Evolutionary conservation across 768 basidiomycete species (phyloP).

Genomic region (Melanogaster broomeanus): DNA sequence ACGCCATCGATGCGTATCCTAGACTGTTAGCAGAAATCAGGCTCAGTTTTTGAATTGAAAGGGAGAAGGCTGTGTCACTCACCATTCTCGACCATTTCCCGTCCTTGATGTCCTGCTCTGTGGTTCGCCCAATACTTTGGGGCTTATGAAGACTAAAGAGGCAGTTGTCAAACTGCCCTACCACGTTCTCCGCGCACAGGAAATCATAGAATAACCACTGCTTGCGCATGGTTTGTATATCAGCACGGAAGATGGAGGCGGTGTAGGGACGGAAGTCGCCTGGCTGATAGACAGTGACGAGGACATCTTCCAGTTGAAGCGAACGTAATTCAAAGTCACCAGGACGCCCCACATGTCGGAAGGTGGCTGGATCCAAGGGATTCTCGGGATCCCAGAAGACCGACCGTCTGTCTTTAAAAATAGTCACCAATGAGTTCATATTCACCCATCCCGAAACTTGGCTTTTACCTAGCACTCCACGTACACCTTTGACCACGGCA

Average conservation of each 20-base stretch:
- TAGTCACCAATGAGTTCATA: background rate
- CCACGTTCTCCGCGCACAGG: conserved; percentile 85
- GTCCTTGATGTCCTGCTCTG: conserved; percentile 81
- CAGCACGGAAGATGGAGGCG: conserved; percentile 91
- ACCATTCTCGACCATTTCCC: conserved; percentile 91
- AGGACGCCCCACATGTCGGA: conserved; percentile 68
- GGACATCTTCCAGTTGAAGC: conserved; percentile 87
- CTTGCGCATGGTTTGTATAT: conserved; percentile 81
- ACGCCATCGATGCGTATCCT: conserved; percentile 97
- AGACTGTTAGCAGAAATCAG: conserved; percentile 50
- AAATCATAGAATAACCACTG: conserved; percentile 97
- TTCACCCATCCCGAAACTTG: background rate
- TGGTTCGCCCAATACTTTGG: conserved; percentile 92
- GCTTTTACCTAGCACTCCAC: conserved; percentile 82
- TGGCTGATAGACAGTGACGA: conserved; percentile 94
- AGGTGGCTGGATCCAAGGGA: conserved; percentile 77
- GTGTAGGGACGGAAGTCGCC: conserved; percentile 90
- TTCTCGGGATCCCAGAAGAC: conserved; percentile 86
- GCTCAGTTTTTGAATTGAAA: background rate
- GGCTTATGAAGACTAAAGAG: conserved; percentile 95
- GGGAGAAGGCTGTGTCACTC: conserved; percentile 20
- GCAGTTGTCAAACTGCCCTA: conserved; percentile 98
- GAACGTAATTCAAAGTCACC: conserved; percentile 94
- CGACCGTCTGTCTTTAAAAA: conserved; percentile 72
- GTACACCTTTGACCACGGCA: conserved; percentile 90